Evolutionary conservation across 192 early-diverging fungal genomes (phyloP), one percentile per base, ranked within the genome.

Genomic region (Endogone sp.): DNA sequence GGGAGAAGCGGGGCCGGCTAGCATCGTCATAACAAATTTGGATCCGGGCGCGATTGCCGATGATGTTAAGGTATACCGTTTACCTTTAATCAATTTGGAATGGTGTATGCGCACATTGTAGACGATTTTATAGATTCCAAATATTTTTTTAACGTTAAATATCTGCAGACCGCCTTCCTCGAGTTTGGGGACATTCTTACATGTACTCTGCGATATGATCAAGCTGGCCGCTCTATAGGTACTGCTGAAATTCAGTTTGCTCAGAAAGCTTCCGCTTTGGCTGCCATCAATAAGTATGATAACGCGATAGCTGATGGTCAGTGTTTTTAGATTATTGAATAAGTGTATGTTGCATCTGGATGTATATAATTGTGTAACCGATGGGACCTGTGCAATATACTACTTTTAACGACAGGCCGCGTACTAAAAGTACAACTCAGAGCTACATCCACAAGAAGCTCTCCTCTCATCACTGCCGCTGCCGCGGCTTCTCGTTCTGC

Each of bases 61-160:
- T 4, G 83, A 85, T 72, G 79, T 85, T n/a, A 76, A 74, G 74
- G 82, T 84, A 75, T 49, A 55, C n/a, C n/a, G n/a, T n/a, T n/a
- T n/a, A n/a, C n/a, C n/a, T n/a, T n/a, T 60, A 60, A 28, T 23
- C 8, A 6, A 60, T 26, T 60, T 65, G 23, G 23, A n/a, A 31
- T 65, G 20, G 64, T 59, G 9, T 71, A 23, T n/a, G 21, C 29
- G n/a, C n/a, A n/a, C n/a, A 30, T 69, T 61, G 4, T 61, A 63
- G 27, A 29, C 0, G 37, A 49, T 57, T 63, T 56, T 49, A n/a
- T n/a, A n/a, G n/a, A n/a, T n/a, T n/a, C n/a, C n/a, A n/a, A n/a
- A n/a, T n/a, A n/a, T n/a, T n/a, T n/a, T n/a, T n/a, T n/a, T n/a
- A n/a, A n/a, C n/a, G n/a, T n/a, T n/a, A n/a, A n/a, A n/a, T n/a